Evolutionary conservation across 2,329 filamentous ascomycete genomes (phyloP).

Genomic region (Magnaporthiopsis incrustans): DNA sequence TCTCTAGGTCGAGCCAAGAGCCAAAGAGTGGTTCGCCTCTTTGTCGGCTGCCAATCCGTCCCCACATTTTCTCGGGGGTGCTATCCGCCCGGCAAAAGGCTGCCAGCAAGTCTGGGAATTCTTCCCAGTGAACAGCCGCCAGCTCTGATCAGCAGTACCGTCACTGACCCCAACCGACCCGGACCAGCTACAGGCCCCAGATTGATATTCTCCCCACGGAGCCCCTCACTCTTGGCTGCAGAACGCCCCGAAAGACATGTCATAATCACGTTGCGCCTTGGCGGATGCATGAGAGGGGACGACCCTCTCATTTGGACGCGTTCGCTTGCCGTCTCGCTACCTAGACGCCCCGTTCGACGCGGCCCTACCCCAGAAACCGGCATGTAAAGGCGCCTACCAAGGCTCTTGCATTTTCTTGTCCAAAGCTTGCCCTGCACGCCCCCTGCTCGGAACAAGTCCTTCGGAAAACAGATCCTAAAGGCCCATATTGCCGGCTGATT

Average conservation of each 20-base stretch:
- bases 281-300: neutral
- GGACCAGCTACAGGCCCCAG: no score
- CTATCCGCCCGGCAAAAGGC: neutral
- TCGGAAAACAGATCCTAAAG: neutral
- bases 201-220: neutral
- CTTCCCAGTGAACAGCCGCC: no score
- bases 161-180: neutral
- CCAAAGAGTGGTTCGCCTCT: neutral
- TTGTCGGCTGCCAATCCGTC: neutral
- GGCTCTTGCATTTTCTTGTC: neutral
- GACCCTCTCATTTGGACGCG: neutral
- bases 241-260: neutral
- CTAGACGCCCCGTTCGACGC: neutral
- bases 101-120: neutral
- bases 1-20: no score
- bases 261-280: neutral
- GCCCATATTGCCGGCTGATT: neutral
- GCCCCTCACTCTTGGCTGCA: neutral
- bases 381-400: neutral
- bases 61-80: neutral
- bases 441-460: neutral
- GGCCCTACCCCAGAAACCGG: neutral
- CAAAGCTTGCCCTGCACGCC: neutral
- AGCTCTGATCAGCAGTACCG: neutral
- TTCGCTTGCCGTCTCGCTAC: neutral